These are phyloP conservation scores for Phylloporus arenicola DNA, from an alignment of 768 basidiomycete genomes.

Conservation along the genomic window DNA sequence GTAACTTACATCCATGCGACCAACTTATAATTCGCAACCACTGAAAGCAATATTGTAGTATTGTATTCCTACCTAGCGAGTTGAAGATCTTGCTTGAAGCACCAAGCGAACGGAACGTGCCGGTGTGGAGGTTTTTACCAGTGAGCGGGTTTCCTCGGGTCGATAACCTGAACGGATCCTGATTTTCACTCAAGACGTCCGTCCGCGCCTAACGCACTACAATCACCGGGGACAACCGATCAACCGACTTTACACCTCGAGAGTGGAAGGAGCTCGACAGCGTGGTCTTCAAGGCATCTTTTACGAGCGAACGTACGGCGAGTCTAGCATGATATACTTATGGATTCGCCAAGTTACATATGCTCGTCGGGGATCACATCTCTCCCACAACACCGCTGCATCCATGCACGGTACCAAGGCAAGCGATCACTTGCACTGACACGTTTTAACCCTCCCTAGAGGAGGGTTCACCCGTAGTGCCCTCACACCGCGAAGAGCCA, in stretches of 20 bases:
- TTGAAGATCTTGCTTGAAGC: not conserved
- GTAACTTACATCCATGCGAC: not conserved
- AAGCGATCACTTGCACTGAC: no score
- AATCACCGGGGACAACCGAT: conserved; percentile 67
- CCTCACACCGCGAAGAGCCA: not conserved
- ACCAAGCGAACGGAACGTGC: conserved; percentile 39
- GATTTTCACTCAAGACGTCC: conserved; percentile 39
- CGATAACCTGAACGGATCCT: not conserved
- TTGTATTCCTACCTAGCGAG: not conserved
- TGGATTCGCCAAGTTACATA: conserved; percentile 58
- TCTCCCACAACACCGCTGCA: no score
- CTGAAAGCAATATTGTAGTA: not conserved
- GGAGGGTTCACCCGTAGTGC: not conserved
- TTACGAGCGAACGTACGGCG: conserved; percentile 57
- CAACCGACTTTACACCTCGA: conserved; percentile 63
- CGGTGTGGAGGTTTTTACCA: conserved; percentile 49
- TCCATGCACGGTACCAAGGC: no score
- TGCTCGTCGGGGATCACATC: conserved; percentile 58
- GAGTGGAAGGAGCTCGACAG: conserved; percentile 71
- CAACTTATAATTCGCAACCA: conserved; percentile 4
- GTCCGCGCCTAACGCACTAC: conserved; percentile 60
- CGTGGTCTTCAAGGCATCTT: conserved; percentile 56
- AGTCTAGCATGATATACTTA: conserved; percentile 59
- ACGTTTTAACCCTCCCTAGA: no score
- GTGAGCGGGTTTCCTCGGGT: conserved; percentile 31